Percentiles rank a stretch among this genome's conserved stretches.
Evolutionary conservation across 306 rosid species (phyloP).

Genomic region (Astragalus glycyphyllos): DNA sequence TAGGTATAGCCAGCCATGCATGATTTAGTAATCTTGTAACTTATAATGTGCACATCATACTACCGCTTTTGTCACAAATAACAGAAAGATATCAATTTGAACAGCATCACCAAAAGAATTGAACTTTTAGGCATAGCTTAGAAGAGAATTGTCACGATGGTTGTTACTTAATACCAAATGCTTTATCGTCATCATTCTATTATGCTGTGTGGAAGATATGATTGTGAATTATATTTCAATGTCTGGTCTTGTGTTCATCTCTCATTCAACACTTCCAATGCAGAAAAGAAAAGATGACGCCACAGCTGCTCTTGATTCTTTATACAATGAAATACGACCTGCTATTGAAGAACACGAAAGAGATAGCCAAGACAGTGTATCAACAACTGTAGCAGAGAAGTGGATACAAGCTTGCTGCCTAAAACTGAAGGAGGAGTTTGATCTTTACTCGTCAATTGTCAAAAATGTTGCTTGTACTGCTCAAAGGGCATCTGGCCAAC

Average conservation of each 20-base stretch:
- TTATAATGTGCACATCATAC: not conserved
- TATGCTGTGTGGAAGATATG: not conserved
- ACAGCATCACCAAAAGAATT: no score
- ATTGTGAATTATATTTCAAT: constrained; percentile 21
- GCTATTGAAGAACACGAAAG: constrained; percentile 98
- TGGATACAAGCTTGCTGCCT: constrained; percentile 90
- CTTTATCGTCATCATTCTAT: not conserved
- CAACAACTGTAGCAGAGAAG: constrained; percentile 91
- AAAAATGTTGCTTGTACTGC: constrained; percentile 64
- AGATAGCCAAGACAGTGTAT: constrained; percentile 89
- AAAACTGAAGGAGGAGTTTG: constrained; percentile 85
- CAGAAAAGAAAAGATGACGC: constrained; percentile 77
- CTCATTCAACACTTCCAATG: constrained; percentile 18
- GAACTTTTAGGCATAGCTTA: not conserved
- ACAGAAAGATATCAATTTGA: not conserved
- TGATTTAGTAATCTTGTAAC: not conserved
- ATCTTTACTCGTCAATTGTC: constrained; percentile 74
- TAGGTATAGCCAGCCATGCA: not conserved
- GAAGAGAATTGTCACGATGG: not conserved
- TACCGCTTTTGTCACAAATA: not conserved
- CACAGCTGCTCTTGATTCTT: constrained; percentile 61
- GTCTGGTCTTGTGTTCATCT: constrained; percentile 21
- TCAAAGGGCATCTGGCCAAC: constrained; percentile 43
- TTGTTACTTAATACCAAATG: constrained; percentile 26
- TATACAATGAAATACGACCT: constrained; percentile 90